Percentiles rank a stretch among this genome's conserved stretches.
Evolutionary conservation across 176 grass and related monocot genomes (phyloP).

Genomic region (Echinochloa phyllopogon): DNA sequence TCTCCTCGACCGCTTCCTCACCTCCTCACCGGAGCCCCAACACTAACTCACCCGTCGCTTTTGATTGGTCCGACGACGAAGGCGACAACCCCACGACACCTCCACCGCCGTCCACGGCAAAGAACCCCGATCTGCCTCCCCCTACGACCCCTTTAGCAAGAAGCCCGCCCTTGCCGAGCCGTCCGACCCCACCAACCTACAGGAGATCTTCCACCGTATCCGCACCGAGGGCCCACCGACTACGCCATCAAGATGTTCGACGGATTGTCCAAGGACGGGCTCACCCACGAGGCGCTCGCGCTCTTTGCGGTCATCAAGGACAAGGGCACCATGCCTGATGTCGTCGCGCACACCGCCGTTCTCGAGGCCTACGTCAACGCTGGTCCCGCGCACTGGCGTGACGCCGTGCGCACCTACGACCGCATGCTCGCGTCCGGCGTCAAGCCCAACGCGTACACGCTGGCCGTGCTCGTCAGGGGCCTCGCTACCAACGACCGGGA

Average conservation of each 20-base stretch:
- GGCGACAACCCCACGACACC: conserved; percentile 30
- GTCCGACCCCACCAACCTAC: conserved; percentile 72
- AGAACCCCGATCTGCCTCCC: conserved; percentile 57
- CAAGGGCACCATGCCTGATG: conserved; percentile 84
- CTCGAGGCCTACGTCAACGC: conserved; percentile 79
- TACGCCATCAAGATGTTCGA: conserved; percentile 99
- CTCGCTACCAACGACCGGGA: conserved; percentile 61
- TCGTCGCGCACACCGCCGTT: conserved; percentile 88
- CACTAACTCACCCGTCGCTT: conserved; percentile 76
- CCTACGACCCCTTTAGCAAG: conserved; percentile 84
- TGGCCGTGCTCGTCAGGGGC: conserved; percentile 65
- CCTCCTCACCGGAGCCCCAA: conserved; percentile 39
- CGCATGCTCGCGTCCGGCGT: conserved; percentile 78
- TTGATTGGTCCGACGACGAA: conserved; percentile 83
- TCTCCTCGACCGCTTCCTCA: conserved; percentile 25
- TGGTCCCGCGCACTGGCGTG: conserved; percentile 60
- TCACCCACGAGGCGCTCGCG: conserved; percentile 75
- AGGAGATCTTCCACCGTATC: conserved; percentile 85
- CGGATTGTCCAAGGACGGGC: conserved; percentile 87
- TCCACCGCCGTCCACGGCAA: conserved; percentile 17
- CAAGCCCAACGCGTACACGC: conserved; percentile 74
- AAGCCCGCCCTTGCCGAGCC: conserved; percentile 53
- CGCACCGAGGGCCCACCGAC: conserved; percentile 76
- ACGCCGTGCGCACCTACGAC: conserved; percentile 69
- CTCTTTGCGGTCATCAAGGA: conserved; percentile 83